Evolutionary conservation across 2,329 filamentous ascomycete genomes (phyloP).

Genomic region (Falciphora oryzae): DNA sequence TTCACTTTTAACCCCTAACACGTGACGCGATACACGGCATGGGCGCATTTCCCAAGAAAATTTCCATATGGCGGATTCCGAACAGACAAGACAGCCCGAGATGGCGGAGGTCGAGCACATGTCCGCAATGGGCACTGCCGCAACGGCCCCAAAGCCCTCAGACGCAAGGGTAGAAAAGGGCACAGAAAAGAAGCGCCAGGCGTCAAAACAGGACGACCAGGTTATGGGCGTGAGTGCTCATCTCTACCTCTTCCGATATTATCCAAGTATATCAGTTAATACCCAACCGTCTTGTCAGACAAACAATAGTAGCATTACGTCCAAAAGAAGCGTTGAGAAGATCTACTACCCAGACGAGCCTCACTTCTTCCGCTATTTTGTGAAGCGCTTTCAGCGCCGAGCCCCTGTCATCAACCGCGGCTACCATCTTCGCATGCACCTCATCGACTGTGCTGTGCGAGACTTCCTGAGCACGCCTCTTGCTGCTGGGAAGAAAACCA

Average conservation of each 20-base stretch:
- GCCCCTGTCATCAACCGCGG: slow-evolving; percentile 88
- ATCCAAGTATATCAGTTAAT: slow-evolving; percentile 2
- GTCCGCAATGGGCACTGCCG: not conserved
- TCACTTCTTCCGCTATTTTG: slow-evolving; percentile 84
- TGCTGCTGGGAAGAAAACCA: slow-evolving; percentile 40
- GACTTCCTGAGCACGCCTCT: slow-evolving; percentile 57
- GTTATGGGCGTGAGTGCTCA: slow-evolving; percentile 44
- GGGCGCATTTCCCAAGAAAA: not conserved
- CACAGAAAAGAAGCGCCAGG: slow-evolving; percentile 1
- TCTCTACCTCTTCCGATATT: not conserved
- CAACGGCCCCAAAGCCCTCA: not conserved
- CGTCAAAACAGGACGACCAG: slow-evolving; percentile 35
- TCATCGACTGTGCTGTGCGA: slow-evolving; percentile 68
- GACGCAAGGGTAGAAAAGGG: not conserved
- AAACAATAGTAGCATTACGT: slow-evolving; percentile 87
- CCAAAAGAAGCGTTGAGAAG: slow-evolving; percentile 87
- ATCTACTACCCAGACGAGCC: slow-evolving; percentile 72
- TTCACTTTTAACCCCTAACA: not conserved
- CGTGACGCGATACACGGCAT: not conserved
- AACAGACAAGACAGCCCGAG: not conserved
- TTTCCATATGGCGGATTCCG: not conserved
- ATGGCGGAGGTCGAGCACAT: not conserved
- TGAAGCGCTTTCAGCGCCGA: slow-evolving; percentile 73
- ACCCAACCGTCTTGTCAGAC: slow-evolving; percentile 44
- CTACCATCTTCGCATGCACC: slow-evolving; percentile 80